Conservation (phyloP, 306 rosid species). For the Lathyrus sativus region DNA sequence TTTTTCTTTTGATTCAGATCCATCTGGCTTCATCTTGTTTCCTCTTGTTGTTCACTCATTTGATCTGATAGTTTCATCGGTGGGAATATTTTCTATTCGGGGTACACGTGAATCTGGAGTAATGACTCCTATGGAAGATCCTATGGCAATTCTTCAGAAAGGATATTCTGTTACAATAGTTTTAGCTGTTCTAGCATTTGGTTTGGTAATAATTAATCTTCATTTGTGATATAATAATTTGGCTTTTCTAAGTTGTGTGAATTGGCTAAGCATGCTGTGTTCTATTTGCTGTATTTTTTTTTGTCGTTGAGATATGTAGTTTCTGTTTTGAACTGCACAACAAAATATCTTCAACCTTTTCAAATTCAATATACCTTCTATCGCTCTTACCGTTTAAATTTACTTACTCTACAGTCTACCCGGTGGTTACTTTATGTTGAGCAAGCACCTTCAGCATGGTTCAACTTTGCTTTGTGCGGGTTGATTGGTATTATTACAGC, state of each 20-base stretch:
- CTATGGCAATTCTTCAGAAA: conserved; percentile 91
- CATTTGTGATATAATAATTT: conserved; percentile 32
- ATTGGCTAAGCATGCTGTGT: conserved; percentile 21
- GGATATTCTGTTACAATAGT: conserved; percentile 90
- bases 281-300: background rate
- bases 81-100: conserved; percentile 89
- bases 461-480: conserved; percentile 96
- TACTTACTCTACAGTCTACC: conserved; percentile 70
- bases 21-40: conserved; percentile 98
- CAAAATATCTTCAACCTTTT: conserved; percentile 30
- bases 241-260: conserved; percentile 24
- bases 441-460: conserved; percentile 99
- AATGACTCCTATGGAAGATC: conserved; percentile 81
- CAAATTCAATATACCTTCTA: conserved; percentile 17
- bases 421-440: conserved; percentile 95
- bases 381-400: conserved; percentile 36
- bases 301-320: conserved; percentile 34
- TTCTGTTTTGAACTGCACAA: conserved; percentile 24
- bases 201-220: conserved; percentile 69
- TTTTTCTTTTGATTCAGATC: conserved; percentile 67
- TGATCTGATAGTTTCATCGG: conserved; percentile 88
- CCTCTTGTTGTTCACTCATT: conserved; percentile 98
- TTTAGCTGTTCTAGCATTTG: conserved; percentile 88
- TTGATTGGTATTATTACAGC: conserved; percentile 96
- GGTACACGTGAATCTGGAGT: conserved; percentile 80